These are phyloP conservation scores for Albizia julibrissin DNA, from an alignment of 306 rosid species.

Conservation along the genomic window DNA sequence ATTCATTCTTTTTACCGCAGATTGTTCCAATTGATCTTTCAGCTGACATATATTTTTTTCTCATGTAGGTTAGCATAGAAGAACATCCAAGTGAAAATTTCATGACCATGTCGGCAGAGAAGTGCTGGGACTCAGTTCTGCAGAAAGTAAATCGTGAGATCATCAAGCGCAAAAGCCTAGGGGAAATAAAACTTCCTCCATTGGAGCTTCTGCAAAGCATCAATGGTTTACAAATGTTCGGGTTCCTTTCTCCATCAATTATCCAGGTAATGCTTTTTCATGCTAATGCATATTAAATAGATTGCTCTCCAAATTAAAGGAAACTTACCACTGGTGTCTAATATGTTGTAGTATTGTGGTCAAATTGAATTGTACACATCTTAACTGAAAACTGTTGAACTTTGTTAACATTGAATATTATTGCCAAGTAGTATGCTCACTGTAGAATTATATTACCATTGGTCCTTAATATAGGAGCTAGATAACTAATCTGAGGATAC, in stretches of 20 bases:
- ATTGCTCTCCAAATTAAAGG: not conserved
- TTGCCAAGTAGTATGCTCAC: not conserved
- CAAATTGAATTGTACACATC: not conserved
- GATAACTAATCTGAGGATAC: no score
- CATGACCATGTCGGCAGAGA: slow-evolving; percentile 45
- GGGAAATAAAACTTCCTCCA: slow-evolving; percentile 27
- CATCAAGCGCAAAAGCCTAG: slow-evolving; percentile 29
- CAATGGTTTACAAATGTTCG: slow-evolving; percentile 63
- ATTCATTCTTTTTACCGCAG: not conserved
- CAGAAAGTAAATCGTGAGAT: slow-evolving; percentile 48
- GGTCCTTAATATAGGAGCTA: no score
- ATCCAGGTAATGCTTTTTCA: slow-evolving; percentile 42
- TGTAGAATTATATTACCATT: not conserved
- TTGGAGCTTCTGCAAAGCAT: slow-evolving; percentile 40
- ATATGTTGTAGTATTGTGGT: not conserved
- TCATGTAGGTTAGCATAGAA: slow-evolving; percentile 52
- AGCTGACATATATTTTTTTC: not conserved
- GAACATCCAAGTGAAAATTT: slow-evolving; percentile 47
- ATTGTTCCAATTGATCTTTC: not conserved
- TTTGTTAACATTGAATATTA: not conserved
- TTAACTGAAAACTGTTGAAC: not conserved
- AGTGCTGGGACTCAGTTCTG: slow-evolving; percentile 63
- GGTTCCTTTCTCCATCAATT: slow-evolving; percentile 53
- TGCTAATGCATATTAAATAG: not conserved
- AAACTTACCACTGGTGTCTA: not conserved